Base-by-base conservation (phyloP, 2,329 filamentous ascomycete species). In the Tolypocladium sp. region DNA sequence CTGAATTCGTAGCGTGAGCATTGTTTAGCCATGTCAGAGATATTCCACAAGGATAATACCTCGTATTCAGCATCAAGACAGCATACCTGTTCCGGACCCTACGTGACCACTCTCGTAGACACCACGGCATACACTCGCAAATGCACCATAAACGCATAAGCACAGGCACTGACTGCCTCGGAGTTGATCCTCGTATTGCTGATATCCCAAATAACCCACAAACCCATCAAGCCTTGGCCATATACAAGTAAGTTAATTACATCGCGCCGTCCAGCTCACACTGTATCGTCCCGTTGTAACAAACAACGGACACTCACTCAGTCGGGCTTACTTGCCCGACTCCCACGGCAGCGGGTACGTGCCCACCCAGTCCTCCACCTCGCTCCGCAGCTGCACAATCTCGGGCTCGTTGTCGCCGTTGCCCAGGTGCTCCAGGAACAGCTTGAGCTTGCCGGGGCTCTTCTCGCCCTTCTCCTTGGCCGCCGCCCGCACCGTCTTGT, bases 291-390 rank as follows among this genome's bases (percentile, higher is more conserved):
- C 56, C 30, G 12, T 51, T 33, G 30, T 33, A 9, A 8, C 30
- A 33, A 33, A 33, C 13, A 13, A 15, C 12, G 4, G 13, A 20
- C n/a, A n/a, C n/a, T n/a, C n/a, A n/a, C n/a, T n/a, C n/a, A n/a
- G n/a, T n/a, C n/a, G n/a, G 51, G 38, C 27, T 57, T 58, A 74
- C 63, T 69, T 64, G 30, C 66, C 66, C 53, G 74, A 70, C 57
- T 83, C 79, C 88, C 88, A 91, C 13, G 88, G 88, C 64, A 90
- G 73, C 3, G 85, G 82, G 68, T 90, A 91, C 1, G 87, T 90
- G 57, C 87, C 84, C 13, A 90, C 88, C 88, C 89, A 92, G 66
- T 89, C 86, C 65, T 86, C 83, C n/a, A 92, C 88, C 75, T 91
- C 88, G 63, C 84, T 83, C 65, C 85, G 82, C 65, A 92, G 75